Base-by-base conservation (phyloP, 192 early-diverging fungal species). In the Backusella sp. region DNA sequence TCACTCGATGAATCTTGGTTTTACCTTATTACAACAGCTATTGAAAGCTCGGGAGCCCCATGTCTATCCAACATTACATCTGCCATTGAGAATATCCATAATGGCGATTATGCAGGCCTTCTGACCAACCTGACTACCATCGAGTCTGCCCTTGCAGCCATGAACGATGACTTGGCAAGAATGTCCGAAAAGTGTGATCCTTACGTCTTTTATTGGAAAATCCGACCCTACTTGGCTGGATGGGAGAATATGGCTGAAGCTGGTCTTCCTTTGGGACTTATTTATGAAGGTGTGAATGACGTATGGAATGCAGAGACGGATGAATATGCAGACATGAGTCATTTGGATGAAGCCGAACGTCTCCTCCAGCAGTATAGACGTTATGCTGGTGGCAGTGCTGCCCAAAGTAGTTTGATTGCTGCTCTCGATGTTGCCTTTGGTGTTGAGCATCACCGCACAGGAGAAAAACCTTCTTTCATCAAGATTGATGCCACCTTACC, bases 181-280 rank as follows among this genome's bases (percentile, higher is more conserved):
- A 94, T 99, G 95, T 96, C 93, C 82, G 96, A 98, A 80, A 92
- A 92, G 77, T 96, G 94, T 77, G 96, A 98, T 80, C 94, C 97
- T 4, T 93, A 96, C 77, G 91, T 98, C 39, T 99, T 99, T 82
- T 97, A 96, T 81, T 91, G 93, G 89, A 94, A 97, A 74, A 92
- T 97, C 74, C 89, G 96, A 68, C 92, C 93, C 34, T 99, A 93
- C 82, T 81, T 96, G 73, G 92, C 94, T 19, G 97, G 96, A 7
- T 97, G 96, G 94, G 92, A 95, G 73, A 93, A 93, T 83, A 94
- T 95, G 89, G 90, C 90, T n/a, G 91, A 93, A 74, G 92, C 91
- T 42, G 91, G 93, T 14, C 78, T 98, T 69, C 94, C 95, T 1
- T 75, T 92, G 46, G 97, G 97, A n/a, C 82, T 99, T 9, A 88